Base-by-base conservation (phyloP, 345 rosid species). In the Lagerstroemia speciosa region DNA sequence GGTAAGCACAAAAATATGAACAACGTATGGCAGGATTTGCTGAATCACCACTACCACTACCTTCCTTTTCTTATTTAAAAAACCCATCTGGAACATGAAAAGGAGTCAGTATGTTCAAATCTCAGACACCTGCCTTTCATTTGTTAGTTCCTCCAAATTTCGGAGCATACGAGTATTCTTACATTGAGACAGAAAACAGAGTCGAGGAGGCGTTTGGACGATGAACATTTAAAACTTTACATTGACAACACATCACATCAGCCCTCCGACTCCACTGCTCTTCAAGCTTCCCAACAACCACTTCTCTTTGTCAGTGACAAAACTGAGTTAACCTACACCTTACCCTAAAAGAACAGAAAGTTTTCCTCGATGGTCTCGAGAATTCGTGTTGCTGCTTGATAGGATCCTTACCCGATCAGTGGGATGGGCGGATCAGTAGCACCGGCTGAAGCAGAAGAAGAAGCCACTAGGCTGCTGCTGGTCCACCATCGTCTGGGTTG, bases 361-460 rank as follows among this genome's bases (percentile, higher is more conserved):
- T n/a, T n/a, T n/a, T n/a, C n/a, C n/a, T n/a, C n/a, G n/a, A n/a
- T n/a, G n/a, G n/a, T n/a, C n/a, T n/a, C n/a, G n/a, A n/a, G n/a
- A n/a, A n/a, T n/a, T n/a, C n/a, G n/a, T n/a, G n/a, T n/a, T n/a
- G n/a, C n/a, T n/a, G n/a, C n/a, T n/a, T n/a, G n/a, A n/a, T 67
- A 68, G 10, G 20, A 55, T 71, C 67, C 72, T 71, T 65, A 66
- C 67, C 29, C 22, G n/a, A n/a, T n/a, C n/a, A n/a, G n/a, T n/a
- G n/a, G 9, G 38, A 36, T 27, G 40, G 46, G 55, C 32, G 69
- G 41, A 66, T 81, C 82, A 84, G 74, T 79, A 86, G 70, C 91
- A 89, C 63, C 74, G 80, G 72, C 76, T 81, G 71, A 87, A 92
- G 83, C 84, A 93, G 85, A 86, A 90, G 83, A 87, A 89, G 85